Base-by-base conservation (phyloP, 2,329 filamentous ascomycete genomes). In the Aspergillus sp. region DNA sequence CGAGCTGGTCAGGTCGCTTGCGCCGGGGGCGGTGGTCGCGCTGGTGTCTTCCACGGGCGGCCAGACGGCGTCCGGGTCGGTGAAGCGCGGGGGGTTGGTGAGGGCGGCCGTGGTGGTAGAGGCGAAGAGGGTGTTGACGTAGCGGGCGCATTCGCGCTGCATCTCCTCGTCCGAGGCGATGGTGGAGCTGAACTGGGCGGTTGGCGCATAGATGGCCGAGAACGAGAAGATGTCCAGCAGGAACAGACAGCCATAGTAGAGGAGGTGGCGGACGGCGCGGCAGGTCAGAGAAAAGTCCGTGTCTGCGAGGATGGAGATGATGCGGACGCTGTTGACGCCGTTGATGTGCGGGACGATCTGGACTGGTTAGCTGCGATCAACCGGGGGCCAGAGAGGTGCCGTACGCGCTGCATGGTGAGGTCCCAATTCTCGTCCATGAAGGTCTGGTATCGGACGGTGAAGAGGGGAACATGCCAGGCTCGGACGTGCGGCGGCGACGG, bases 191-290 rank as follows among this genome's bases (percentile, higher is more conserved):
- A 99, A 87, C 34, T 89, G 87, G 0, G 86, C 81, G 0, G 90
- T 90, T 0, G 88, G 87, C 0, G 92, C 91, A 67, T 99, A 99
- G 64, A 95, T 93, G 40, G 89, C 90, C 29, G 86, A 81, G 69
- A 97, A 99, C 70, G 94, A 91, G 78, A 97, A 97, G 63, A 97
- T 89, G 73, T 99, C 94, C 10, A 97, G 83, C 49, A 97, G 82
- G 21, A 96, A 80, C 32, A 96, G 83, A 64, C 91, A 93, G 66
- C 93, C 90, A 72, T 97, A 97, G 77, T 95, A 96, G 21, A 97
- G 81, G 9, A 99, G 81, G 69, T 97, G 93, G 57, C 89, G 87
- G 52, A 97, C 82, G 6, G 91, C 92, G 48, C 91, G 87, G 65
- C 90, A 89, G 51, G 92, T 90, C 20, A 99, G 84, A 46, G 88